A percentile compares a stretch with the other conserved stretches of the same genome.
These are phyloP conservation scores for Xylaria sp. DNA, from an alignment of 2,329 filamentous ascomycete genomes.

Conservation along the genomic window DNA sequence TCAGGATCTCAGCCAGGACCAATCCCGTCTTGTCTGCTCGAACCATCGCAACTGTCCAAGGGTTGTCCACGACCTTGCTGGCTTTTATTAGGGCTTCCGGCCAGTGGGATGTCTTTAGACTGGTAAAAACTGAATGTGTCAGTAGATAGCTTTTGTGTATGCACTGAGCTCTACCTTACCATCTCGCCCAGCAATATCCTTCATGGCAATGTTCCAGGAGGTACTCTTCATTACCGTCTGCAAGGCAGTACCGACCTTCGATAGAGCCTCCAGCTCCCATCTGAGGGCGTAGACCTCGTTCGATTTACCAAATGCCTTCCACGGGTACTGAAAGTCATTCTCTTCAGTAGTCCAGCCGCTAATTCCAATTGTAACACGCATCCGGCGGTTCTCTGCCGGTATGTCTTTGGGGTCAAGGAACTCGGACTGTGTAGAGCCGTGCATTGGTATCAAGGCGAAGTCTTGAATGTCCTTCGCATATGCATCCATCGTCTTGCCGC, in stretches of 20 bases:
- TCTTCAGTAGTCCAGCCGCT: conserved; percentile 82
- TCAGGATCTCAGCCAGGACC: conserved; percentile 82
- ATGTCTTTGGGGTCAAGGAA: conserved; percentile 62
- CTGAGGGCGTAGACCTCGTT: conserved; percentile 84
- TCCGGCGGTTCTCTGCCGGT: conserved; percentile 68
- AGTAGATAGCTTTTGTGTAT: conserved; percentile 27
- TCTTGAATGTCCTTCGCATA: conserved; percentile 88
- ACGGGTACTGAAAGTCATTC: conserved; percentile 78
- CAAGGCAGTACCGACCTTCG: conserved; percentile 81
- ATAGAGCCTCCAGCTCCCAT: conserved; percentile 82
- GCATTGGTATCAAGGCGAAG: conserved; percentile 84
- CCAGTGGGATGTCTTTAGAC: conserved; percentile 69
- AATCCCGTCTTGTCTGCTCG: conserved; percentile 76
- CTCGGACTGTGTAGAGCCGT: conserved; percentile 57
- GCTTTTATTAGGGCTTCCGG: conserved; percentile 72
- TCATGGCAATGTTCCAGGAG: conserved; percentile 78
- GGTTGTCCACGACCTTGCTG: conserved; percentile 81
- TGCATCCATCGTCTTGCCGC: conserved; percentile 86
- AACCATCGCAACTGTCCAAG: conserved; percentile 79
- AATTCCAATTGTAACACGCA: conserved; percentile 85
- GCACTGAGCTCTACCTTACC: conserved; percentile 53
- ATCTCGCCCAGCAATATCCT: conserved; percentile 58
- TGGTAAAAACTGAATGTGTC: conserved; percentile 59
- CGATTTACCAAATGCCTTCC: conserved; percentile 77
- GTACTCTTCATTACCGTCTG: conserved; percentile 80